phyloP scores from a whole-genome alignment of 768 basidiomycete genomes.

The Macrolepiota albuminosa region DNA sequence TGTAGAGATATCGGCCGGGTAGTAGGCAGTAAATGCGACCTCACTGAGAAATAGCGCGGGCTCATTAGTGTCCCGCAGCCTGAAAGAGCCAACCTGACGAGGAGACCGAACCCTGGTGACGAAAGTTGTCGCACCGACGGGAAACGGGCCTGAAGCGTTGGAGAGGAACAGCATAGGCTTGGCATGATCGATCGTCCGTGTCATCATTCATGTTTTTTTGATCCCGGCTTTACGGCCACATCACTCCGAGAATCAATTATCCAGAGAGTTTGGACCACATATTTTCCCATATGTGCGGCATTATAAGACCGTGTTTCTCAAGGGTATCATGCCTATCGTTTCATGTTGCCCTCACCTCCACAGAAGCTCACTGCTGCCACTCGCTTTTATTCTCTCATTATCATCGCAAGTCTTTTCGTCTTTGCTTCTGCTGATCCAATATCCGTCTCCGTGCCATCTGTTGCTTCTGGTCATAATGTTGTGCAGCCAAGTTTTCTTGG shows the following conservation, averaged over 20 bases:
- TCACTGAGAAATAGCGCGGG: constrained; percentile 55
- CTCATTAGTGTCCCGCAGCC: constrained; percentile 25
- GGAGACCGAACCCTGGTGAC: constrained; percentile 37
- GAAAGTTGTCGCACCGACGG: constrained; percentile 59
- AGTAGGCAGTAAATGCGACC: constrained; percentile 60
- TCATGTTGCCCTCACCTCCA: constrained; percentile 5
- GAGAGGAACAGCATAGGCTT: constrained; percentile 41
- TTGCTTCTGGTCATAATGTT: constrained; percentile 30
- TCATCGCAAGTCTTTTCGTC: constrained; percentile 4
- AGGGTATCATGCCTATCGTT: neutral
- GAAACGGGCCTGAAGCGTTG: constrained; percentile 38
- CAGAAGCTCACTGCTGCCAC: constrained; percentile 1
- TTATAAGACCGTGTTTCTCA: neutral
- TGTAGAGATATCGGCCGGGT: constrained; percentile 45
- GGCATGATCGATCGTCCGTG: neutral
- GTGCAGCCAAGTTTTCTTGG: constrained; percentile 57
- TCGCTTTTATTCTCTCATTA: constrained; percentile 12
- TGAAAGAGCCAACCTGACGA: constrained; percentile 35
- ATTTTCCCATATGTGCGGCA: neutral
- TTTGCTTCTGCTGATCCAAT: constrained; percentile 22
- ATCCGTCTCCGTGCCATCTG: constrained; percentile 26
- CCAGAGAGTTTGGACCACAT: neutral
- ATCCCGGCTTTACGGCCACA: neutral
- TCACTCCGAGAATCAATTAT: neutral
- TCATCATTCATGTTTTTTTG: neutral